Base-by-base conservation (phyloP, 2,329 filamentous ascomycete species). In the Fusarium lateritium region DNA sequence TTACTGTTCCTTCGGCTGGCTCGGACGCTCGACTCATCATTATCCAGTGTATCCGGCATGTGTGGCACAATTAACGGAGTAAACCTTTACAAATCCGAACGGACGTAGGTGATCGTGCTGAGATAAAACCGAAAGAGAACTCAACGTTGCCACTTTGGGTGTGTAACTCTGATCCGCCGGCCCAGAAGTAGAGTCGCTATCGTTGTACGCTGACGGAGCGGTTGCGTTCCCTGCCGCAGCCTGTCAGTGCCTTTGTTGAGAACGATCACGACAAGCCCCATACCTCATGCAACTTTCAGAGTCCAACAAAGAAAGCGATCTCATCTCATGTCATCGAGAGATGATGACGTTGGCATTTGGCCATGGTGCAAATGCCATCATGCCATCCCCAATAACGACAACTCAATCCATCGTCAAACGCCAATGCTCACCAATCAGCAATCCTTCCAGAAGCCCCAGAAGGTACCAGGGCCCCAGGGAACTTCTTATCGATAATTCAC, bases 401-500 rank as follows among this genome's bases (percentile, higher is more conserved):
- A 67, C 49, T 65, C 62, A 65, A 65, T 53, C 40, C 66, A 59
- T 67, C 28, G 19, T 51, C 47, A 42, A 67, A 54, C 38, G 15
- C 34, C 26, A 59, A 28, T 36, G 34, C 21, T 63, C 43, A 50
- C 66, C 67, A 69, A 70, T 67, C 62, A 70, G 54, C 52, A 52
- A 63, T 31, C 58, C 53, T 69, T 69, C 65, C 66, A 62, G 65
- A 67, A 62, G 61, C 66, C 61, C 54, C 47, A 49, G 50, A 39
- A 65, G 36, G 60, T 47, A 60, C 60, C 33, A 46, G 26, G 38
- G 24, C 45, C 28, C 39, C 60, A 44, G 40, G n/a, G 17, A 57
- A 47, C 45, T 60, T 51, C 56, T 73, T 74, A 74, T 74, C 72
- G 72, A 74, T 73, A 74, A 61, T 61, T 49, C 52, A 58, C 61